Evolutionary conservation across 2,329 filamentous ascomycete species (phyloP).

Genomic region (Hymenoscyphus linearis): DNA sequence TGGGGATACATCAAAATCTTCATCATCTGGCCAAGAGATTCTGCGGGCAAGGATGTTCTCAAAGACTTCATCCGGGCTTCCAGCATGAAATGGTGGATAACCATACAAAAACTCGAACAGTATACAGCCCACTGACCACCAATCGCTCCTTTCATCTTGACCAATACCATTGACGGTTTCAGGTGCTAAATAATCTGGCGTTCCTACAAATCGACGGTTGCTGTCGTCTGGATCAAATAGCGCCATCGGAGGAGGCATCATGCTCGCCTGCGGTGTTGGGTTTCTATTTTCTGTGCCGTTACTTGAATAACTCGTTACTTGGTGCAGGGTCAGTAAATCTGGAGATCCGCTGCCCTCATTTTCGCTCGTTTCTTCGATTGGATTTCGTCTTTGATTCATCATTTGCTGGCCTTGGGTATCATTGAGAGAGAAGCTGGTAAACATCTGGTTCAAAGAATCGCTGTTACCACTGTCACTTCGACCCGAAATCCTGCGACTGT

Average conservation of each 20-base stretch:
- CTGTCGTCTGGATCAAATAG: slow-evolving; percentile 94
- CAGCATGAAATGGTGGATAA: slow-evolving; percentile 86
- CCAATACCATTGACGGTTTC: slow-evolving; percentile 94
- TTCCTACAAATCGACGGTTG: slow-evolving; percentile 89
- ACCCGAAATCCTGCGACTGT: slow-evolving; percentile 67
- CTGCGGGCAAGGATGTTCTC: slow-evolving; percentile 88
- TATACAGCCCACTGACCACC: slow-evolving; percentile 99
- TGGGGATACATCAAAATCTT: slow-evolving; percentile 71
- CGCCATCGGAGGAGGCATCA: slow-evolving; percentile 86
- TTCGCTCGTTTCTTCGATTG: slow-evolving; percentile 70
- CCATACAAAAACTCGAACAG: slow-evolving; percentile 95
- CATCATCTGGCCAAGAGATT: slow-evolving; percentile 87
- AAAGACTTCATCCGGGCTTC: slow-evolving; percentile 87
- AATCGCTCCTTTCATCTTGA: slow-evolving; percentile 97
- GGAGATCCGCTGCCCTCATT: slow-evolving; percentile 70
- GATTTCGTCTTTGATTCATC: slow-evolving; percentile 45
- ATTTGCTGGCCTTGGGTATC: slow-evolving; percentile 44
- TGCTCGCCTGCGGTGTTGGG: slow-evolving; percentile 57
- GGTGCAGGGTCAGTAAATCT: slow-evolving; percentile 65
- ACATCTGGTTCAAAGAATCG: slow-evolving; percentile 76
- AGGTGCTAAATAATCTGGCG: slow-evolving; percentile 92
- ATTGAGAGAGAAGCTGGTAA: slow-evolving; percentile 70
- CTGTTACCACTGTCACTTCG: slow-evolving; percentile 91
- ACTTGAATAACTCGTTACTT: slow-evolving; percentile 35
- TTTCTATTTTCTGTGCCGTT: slow-evolving; percentile 42